A percentile compares a stretch with the other conserved stretches of the same genome.
Conservation (phyloP, 2,329 filamentous ascomycete species). For the Lachnum nothofagi region DNA sequence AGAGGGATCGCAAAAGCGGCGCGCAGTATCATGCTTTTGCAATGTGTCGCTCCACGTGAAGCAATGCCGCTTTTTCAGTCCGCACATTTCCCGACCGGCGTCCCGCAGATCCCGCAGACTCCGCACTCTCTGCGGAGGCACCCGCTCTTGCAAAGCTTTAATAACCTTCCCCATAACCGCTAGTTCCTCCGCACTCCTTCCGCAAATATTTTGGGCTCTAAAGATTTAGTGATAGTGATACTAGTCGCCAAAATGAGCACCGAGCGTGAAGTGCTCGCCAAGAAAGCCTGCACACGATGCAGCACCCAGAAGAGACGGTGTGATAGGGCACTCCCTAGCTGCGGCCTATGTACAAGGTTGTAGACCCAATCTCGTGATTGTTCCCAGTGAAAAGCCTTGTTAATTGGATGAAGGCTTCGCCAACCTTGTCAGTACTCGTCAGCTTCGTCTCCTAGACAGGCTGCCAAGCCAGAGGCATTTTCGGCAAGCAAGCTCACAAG, state of each 20-base stretch:
- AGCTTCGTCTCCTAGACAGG: constrained; percentile 7
- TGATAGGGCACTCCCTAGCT: constrained; percentile 18
- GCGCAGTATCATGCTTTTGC: constrained; percentile 11
- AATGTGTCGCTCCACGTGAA: too few species aligned
- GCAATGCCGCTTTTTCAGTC: too few species aligned
- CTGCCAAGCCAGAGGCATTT: constrained; percentile 4
- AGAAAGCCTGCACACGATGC: constrained; percentile 21
- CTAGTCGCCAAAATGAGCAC: constrained; percentile 11
- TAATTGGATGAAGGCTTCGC: too few species aligned
- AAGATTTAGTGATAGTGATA: background rate
- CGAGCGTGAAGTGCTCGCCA: constrained; percentile 8
- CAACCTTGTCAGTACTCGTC: background rate
- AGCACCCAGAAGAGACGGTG: constrained; percentile 20
- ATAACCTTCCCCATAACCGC: constrained; percentile 12
- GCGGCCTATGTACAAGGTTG: constrained; percentile 20
- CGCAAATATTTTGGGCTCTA: too few species aligned
- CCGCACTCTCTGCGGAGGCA: background rate
- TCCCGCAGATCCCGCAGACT: too few species aligned
- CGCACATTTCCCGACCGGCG: too few species aligned
- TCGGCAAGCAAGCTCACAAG: constrained; percentile 12
- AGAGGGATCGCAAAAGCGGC: too few species aligned
- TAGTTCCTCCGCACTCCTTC: constrained; percentile 2
- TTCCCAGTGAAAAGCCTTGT: background rate
- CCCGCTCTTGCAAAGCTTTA: constrained; percentile 1
- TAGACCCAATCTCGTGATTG: constrained; percentile 1